Evolutionary conservation across 352 stramenopile species (phyloP), one percentile per base, ranked within the genome.

Genomic region (Globisporangium splendens): DNA sequence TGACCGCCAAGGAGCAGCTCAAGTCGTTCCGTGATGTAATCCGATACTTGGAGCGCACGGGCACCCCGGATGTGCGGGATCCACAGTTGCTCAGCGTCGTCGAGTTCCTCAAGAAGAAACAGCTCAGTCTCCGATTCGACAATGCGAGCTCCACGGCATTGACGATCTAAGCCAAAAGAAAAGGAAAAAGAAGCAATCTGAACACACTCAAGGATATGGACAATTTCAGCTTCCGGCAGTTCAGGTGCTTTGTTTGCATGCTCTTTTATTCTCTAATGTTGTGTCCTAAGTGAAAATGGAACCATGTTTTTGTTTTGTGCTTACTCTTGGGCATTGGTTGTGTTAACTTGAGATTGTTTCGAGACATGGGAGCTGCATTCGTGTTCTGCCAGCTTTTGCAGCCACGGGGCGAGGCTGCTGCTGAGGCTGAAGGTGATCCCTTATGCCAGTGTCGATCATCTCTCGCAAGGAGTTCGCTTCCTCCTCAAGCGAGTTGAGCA

Each of bases 61-160:
- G 81, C 46, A 83, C 70, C 14, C 60, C 75, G 6, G 85, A 93
- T 50, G 65, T 73, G 31, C 77, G 80, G 28, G 83, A 93, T 52
- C 77, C 75, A 62, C 79, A 91, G 60, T 63, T 93, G 50, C 66
- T 86, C 41, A 88, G 69, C 53, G 83, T 95, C 44, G 84, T 95
- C 39, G 81, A 93, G 42, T 90, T 90, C 59, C 68, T 95, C 11
- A 95, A 95, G 69, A 95, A 95, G 71, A 93, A 95, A 64, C 85
- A 93, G 67, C 73, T 95, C 38, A 91, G 77, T 49, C 73, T 95
- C 42, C 85, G 85, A 42, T 91, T 95, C 50, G 84, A 93, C 75
- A 91, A 89, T 53, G 85, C 83, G 52, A 91, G 83, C 63, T 91
- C 85, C 47, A 84, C 83, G 39, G 81, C 83, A 31, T 76, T 95